Evolutionary conservation across 257 asterid genomes (phyloP), one percentile per base, ranked within the genome.

Genomic region (Ilex asprella): DNA sequence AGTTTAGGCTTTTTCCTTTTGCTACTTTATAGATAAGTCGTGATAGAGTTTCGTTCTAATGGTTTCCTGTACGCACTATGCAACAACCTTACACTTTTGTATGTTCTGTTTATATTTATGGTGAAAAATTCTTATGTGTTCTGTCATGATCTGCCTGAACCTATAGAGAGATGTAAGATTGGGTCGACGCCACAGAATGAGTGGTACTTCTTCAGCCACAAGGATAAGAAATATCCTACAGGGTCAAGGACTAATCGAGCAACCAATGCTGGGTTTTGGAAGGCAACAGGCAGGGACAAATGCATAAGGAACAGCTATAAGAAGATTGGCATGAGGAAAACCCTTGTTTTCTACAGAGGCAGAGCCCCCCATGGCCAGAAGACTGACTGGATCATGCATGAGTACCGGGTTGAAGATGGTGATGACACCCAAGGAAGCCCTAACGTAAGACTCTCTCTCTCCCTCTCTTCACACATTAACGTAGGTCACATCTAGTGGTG

Each of bases 311-410:
- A 82, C 83, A 81, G 54, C 74, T 76, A 69, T 69, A 79, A 72
- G 54, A 90, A 87, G 77, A 90, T 90, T 55, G 97, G 97, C 0
- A 90, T 87, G 97, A 77, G 97, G 49, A 90, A 90, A 75, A 90
- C 97, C 62, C 78, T 90, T 2, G 97, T 90, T 21, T 90, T 90
- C 79, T 90, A 90, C 71, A 75, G 95, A 12, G 97, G 97, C 1
- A 58, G 97, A 59, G 97, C 97, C 43, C 97, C 97, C 46, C 96
- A 87, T 73, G 97, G 97, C 63, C 95, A 82, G 31, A 90, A 87
- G 69, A 83, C 96, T 12, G 96, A 87, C 32, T 90, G 96, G 97
- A 90, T 90, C 64, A 90, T 90, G 97, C 97, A 90, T 35, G 97
- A 90, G 58, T 90, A 85, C 60, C 56, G 97, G 59, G 93, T 90